These are phyloP conservation scores for Rhodotorula sphaerocarpa DNA, from an alignment of 768 basidiomycete genomes.

Conservation along the genomic window DNA sequence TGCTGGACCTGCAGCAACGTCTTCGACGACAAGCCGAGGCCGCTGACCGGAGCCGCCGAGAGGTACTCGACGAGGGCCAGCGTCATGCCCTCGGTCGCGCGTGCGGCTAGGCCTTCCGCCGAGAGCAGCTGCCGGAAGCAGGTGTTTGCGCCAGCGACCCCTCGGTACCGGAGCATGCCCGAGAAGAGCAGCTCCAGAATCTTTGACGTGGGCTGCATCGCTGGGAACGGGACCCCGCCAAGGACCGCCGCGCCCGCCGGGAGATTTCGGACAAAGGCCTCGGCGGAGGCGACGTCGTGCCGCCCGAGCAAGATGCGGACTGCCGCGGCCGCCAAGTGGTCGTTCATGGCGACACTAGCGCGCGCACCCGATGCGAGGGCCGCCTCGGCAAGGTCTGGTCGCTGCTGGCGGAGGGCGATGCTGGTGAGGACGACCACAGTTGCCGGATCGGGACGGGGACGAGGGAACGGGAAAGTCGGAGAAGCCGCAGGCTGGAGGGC, in stretches of 20 bases:
- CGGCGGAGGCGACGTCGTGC: slow-evolving; percentile 15
- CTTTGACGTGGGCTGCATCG: not conserved
- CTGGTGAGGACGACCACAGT: slow-evolving; percentile 24
- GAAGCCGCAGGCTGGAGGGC: not conserved
- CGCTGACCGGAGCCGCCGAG: slow-evolving; percentile 10
- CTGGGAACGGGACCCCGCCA: not conserved
- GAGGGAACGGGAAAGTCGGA: not conserved
- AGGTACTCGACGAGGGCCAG: slow-evolving; percentile 18
- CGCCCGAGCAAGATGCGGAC: slow-evolving; percentile 9
- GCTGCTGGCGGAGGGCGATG: slow-evolving; percentile 12
- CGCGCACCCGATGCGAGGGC: slow-evolving; percentile 4
- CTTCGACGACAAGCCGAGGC: not conserved
- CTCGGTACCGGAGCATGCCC: slow-evolving; percentile 20
- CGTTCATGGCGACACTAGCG: slow-evolving; percentile 3
- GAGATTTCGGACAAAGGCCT: slow-evolving; percentile 16
- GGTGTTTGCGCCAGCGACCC: slow-evolving; percentile 11
- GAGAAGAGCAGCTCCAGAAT: slow-evolving; percentile 17
- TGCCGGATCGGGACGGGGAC: slow-evolving; percentile 13
- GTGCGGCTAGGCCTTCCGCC: not conserved
- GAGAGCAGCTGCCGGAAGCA: slow-evolving; percentile 3
- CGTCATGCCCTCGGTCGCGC: slow-evolving; percentile 23
- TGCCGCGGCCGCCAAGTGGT: slow-evolving; percentile 12
- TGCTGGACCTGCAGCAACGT: slow-evolving; percentile 12
- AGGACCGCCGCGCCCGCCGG: not conserved
- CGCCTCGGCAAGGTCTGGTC: slow-evolving; percentile 8